Conservation (phyloP, 768 basidiomycete species). For the Daedalea quercina region DNA sequence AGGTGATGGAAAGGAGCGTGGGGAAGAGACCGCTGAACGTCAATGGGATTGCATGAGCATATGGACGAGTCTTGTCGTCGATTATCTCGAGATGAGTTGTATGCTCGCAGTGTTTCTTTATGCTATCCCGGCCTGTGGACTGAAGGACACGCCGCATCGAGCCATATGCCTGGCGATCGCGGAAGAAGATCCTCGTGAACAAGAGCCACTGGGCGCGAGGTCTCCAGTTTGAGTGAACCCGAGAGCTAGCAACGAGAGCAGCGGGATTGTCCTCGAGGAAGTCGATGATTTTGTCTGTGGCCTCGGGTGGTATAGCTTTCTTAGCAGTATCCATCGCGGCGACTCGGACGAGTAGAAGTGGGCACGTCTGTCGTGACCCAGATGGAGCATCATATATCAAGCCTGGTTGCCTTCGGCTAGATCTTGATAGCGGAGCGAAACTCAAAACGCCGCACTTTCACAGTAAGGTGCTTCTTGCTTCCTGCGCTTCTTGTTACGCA, state of each 20-base stretch:
- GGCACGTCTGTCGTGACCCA: not conserved
- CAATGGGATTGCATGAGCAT: not conserved
- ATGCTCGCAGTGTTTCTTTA: not conserved
- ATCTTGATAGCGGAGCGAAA: not conserved
- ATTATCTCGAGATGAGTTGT: not conserved
- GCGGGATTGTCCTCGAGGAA: not conserved
- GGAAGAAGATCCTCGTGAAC: not conserved
- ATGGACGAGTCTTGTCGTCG: not conserved
- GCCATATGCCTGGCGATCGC: not conserved
- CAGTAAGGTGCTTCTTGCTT: too few relatives aligned
- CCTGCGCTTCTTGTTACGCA: too few relatives aligned
- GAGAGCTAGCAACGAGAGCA: not conserved
- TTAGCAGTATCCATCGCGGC: not conserved
- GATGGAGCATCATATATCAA: not conserved
- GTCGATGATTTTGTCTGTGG: constrained; percentile 1
- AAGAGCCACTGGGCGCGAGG: not conserved
- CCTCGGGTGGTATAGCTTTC: not conserved
- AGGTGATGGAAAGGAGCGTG: not conserved
- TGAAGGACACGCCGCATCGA: not conserved
- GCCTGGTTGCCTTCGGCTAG: not conserved
- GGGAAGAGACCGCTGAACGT: not conserved
- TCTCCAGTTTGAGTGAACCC: not conserved
- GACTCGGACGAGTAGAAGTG: not conserved
- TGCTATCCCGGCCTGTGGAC: not conserved
- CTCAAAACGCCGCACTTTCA: too few relatives aligned